Conservation (phyloP, 1,284 basidiomycete genomes). For the Hemileia vastatrix region DNA sequence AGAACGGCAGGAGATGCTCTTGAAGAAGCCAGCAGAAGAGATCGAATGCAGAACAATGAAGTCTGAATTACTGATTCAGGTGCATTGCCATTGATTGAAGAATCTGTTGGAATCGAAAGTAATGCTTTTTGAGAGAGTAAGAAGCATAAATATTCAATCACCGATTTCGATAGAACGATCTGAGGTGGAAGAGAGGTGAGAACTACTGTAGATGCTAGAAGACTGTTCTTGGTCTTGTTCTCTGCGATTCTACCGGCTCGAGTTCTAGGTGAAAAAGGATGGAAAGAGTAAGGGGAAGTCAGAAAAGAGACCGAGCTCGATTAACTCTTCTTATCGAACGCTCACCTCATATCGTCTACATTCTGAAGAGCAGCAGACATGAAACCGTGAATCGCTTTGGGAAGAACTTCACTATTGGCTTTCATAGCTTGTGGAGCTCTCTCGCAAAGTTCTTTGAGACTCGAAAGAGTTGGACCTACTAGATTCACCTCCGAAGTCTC, state of each 20-base stretch:
- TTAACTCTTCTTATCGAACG: too few species aligned
- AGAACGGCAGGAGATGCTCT: conserved; percentile 28
- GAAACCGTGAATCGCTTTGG: conserved; percentile 65
- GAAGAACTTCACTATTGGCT: too few species aligned
- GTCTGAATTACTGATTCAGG: background rate
- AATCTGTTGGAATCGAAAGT: conserved; percentile 17
- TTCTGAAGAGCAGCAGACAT: conserved; percentile 74
- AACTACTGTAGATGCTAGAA: conserved; percentile 73
- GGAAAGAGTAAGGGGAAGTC: too few species aligned
- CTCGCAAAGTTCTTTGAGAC: conserved; percentile 65
- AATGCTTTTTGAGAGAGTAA: conserved; percentile 65
- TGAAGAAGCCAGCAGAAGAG: conserved; percentile 22
- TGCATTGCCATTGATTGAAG: background rate
- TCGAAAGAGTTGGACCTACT: conserved; percentile 64
- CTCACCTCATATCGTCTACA: conserved; percentile 88
- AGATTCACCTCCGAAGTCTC: conserved; percentile 68
- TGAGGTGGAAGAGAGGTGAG: conserved; percentile 65
- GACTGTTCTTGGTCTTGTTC: conserved; percentile 81
- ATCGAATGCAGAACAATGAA: background rate
- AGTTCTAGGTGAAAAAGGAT: too few species aligned
- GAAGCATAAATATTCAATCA: conserved; percentile 77
- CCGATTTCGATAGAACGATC: conserved; percentile 60
- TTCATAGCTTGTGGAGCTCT: too few species aligned
- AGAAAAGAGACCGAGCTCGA: too few species aligned
- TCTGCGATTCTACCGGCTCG: conserved; percentile 65